Percentiles rank a stretch among this genome's conserved stretches.
These are phyloP conservation scores for Penicillium crustosum DNA, from an alignment of 2,329 filamentous ascomycete genomes.

Conservation along the genomic window DNA sequence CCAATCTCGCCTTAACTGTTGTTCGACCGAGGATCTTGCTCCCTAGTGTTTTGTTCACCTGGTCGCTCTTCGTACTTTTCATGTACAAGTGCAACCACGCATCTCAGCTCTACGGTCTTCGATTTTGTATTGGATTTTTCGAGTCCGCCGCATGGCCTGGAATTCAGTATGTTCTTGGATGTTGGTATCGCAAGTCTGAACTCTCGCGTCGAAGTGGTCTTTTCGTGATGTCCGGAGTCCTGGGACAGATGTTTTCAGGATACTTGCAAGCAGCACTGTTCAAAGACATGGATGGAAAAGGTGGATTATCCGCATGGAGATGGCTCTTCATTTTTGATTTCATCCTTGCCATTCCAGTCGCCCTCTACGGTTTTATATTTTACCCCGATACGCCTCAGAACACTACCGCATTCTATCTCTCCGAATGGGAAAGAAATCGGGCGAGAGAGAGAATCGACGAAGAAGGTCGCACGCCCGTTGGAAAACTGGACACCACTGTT, in stretches of 20 bases:
- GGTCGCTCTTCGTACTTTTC: neutral
- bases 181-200: neutral
- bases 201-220: neutral
- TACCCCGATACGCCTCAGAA: neutral
- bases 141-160: neutral
- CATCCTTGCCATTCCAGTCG: neutral
- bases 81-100: neutral
- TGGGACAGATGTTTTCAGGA: neutral
- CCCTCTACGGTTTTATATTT: neutral
- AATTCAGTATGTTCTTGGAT: neutral
- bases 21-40: neutral
- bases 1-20: neutral
- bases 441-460: neutral
- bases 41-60: neutral
- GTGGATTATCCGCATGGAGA: neutral
- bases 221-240: neutral
- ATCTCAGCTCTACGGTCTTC: neutral
- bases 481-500: neutral
- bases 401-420: neutral
- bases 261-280: neutral
- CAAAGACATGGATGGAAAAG: neutral
- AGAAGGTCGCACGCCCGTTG: neutral
- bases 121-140: neutral
- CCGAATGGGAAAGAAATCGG: neutral
- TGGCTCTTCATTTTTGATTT: neutral